Conservation (phyloP, 2,329 filamentous ascomycete genomes). For the Dactylellina parvicollis region DNA sequence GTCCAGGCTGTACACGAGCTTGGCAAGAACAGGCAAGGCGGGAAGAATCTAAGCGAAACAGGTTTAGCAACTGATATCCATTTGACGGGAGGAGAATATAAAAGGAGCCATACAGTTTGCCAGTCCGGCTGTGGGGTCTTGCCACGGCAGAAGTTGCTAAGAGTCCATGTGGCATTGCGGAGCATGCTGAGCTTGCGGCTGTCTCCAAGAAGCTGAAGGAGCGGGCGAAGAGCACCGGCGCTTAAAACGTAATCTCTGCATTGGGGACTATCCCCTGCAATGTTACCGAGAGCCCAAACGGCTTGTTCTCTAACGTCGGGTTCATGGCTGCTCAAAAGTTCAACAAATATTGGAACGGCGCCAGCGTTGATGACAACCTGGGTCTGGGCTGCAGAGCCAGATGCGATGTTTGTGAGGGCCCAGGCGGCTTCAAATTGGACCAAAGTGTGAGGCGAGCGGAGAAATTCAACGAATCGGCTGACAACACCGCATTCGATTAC, state of each 20-base stretch:
- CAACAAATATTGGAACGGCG: slow-evolving; percentile 97
- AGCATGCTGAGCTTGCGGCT: slow-evolving; percentile 99
- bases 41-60: slow-evolving; percentile 78
- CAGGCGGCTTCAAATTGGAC: slow-evolving; percentile 99
- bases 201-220: slow-evolving; percentile 89
- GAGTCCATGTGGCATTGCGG: slow-evolving; percentile 96
- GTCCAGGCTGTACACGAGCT: slow-evolving; percentile 97
- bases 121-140: slow-evolving; percentile 99
- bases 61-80: slow-evolving; percentile 8
- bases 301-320: slow-evolving; percentile 98
- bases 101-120: slow-evolving; percentile 78
- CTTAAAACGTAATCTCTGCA: slow-evolving; percentile 96
- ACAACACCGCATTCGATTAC: slow-evolving; percentile 99
- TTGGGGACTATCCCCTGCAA: slow-evolving; percentile 95
- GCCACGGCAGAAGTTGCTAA: slow-evolving; percentile 99
- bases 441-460: slow-evolving; percentile 94
- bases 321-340: slow-evolving; percentile 92
- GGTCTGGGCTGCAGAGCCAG: slow-evolving; percentile 94
- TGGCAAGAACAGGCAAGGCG: slow-evolving; percentile 91
- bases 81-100: not conserved
- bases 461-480: slow-evolving; percentile 95
- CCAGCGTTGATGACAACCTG: slow-evolving; percentile 99
- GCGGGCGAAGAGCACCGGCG: slow-evolving; percentile 87
- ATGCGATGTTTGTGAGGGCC: slow-evolving; percentile 99
- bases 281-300: slow-evolving; percentile 98